A percentile compares a stretch with the other conserved stretches of the same genome.
These are phyloP conservation scores for Fusarium sp. DNA, from an alignment of 2,329 filamentous ascomycete species.

Conservation along the genomic window DNA sequence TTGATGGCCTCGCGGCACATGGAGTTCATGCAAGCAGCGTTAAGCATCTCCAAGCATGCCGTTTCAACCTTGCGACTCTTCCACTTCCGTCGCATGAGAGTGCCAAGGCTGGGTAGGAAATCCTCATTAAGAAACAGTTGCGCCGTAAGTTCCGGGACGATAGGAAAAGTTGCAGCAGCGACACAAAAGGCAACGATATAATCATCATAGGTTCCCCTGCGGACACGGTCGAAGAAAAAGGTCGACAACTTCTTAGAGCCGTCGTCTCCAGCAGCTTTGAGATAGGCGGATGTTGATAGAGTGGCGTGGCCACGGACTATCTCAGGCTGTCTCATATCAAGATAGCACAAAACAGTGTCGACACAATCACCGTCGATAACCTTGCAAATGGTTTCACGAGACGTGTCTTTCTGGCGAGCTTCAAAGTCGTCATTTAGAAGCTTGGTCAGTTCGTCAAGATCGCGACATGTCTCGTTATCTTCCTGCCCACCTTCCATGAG, in stretches of 20 bases:
- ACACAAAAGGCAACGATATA: slow-evolving; percentile 93
- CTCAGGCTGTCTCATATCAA: slow-evolving; percentile 84
- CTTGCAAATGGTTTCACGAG: slow-evolving; percentile 62
- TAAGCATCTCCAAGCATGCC: slow-evolving; percentile 88
- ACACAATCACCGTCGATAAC: slow-evolving; percentile 80
- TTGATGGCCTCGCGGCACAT: slow-evolving; percentile 84
- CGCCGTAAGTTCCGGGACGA: slow-evolving; percentile 80
- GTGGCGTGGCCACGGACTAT: slow-evolving; percentile 84
- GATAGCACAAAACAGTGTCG: slow-evolving; percentile 85
- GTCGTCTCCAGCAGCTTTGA: slow-evolving; percentile 79
- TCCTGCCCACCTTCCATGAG: slow-evolving; percentile 92
- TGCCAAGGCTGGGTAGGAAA: slow-evolving; percentile 81
- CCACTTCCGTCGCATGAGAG: slow-evolving; percentile 81
- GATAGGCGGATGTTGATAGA: slow-evolving; percentile 83
- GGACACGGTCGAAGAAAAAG: slow-evolving; percentile 79
- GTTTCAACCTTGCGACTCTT: slow-evolving; percentile 89
- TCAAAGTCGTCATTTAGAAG: slow-evolving; percentile 67
- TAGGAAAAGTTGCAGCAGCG: slow-evolving; percentile 87
- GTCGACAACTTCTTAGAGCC: slow-evolving; percentile 76
- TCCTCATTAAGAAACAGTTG: slow-evolving; percentile 88
- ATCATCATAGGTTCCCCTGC: slow-evolving; percentile 84
- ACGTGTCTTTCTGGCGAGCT: slow-evolving; percentile 56
- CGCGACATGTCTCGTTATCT: slow-evolving; percentile 74
- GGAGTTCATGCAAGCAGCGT: slow-evolving; percentile 88
- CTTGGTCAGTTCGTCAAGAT: slow-evolving; percentile 69